Evolutionary conservation across 306 rosid species (phyloP), one percentile per base, ranked within the genome.

Genomic region (Quercus berberidifolia): DNA sequence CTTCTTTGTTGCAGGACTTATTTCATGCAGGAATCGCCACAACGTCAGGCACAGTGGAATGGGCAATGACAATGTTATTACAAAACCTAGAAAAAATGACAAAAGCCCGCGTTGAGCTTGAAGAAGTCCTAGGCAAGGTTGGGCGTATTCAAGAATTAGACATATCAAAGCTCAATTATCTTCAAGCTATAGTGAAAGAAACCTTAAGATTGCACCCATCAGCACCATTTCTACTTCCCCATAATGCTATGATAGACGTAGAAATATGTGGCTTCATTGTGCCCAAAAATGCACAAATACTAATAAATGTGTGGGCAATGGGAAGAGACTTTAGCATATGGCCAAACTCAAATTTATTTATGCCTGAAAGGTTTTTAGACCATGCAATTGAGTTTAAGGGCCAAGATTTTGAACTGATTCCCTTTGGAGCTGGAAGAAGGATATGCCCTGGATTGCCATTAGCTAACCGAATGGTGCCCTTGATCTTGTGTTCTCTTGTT

Each of bases 131-230:
- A 4, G 43, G 5, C 11, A 38, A 69, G 35, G 25, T 4, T 62
- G 69, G 56, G 21, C 18, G 51, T 1, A 17, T 77, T 5, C 67
- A 77, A 56, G 85, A 85, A 63, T 74, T 81, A 41, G 74, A 31
- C 1, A 78, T 85, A 52, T 70, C 78, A n/a, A 49, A 75, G 35
- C 67, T 82, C 17, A 71, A 69, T 6, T 85, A 43, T 15, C 7
- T 85, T 17, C 17, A 14, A 17, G 86, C 88, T 52, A 57, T 71
- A 11, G 38, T 85, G 2, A 83, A 83, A 17, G 86, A 78, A 60
- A 82, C 82, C 18, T 26, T 86, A 0, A 71, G 89, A 5, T 73
- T 83, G 28, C 83, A 86, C 9, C 86, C 89, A 49, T 75, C 82
- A 1, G 26, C 4, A 2, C 84, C 84, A 76, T 38, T 79, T 17